phyloP scores from a whole-genome alignment of 352 stramenopile species.

The Phytophthora multivora region DNA sequence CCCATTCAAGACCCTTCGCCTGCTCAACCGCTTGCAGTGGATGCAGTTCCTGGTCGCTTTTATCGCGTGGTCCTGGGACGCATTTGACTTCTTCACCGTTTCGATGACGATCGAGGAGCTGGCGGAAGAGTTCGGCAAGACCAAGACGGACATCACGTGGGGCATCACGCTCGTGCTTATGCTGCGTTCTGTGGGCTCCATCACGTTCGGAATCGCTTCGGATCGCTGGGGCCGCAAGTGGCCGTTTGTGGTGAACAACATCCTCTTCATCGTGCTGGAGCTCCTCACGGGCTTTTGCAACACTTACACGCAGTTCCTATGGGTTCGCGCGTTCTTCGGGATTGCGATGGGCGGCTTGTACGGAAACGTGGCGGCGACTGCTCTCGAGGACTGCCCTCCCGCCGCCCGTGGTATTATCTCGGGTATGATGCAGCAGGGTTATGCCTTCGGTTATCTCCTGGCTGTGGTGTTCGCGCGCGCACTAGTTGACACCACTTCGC shows the following conservation, averaged over 20 bases:
- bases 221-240: slow-evolving; percentile 53
- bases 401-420: slow-evolving; percentile 47
- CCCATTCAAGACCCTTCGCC: slow-evolving; percentile 27
- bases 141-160: slow-evolving; percentile 53
- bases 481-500: slow-evolving; percentile 41
- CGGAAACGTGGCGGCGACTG: slow-evolving; percentile 46
- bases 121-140: slow-evolving; percentile 46
- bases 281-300: slow-evolving; percentile 44
- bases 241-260: slow-evolving; percentile 49
- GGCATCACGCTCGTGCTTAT: slow-evolving; percentile 62
- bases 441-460: slow-evolving; percentile 50
- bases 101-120: slow-evolving; percentile 51
- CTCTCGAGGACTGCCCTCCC: slow-evolving; percentile 42
- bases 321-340: slow-evolving; percentile 39
- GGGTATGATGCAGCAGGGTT: slow-evolving; percentile 55
- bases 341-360: slow-evolving; percentile 54
- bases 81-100: slow-evolving; percentile 65
- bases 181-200: slow-evolving; percentile 45
- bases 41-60: slow-evolving; percentile 45
- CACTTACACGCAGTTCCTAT: slow-evolving; percentile 43
- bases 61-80: slow-evolving; percentile 51
- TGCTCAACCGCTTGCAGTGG: slow-evolving; percentile 41
- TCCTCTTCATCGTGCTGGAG: slow-evolving; percentile 49
- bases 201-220: slow-evolving; percentile 48
- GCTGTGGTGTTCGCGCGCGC: slow-evolving; percentile 38